Evolutionary conservation across 441 rosid species (phyloP), one percentile per base, ranked within the genome.

Genomic region (Erodium moschatum): DNA sequence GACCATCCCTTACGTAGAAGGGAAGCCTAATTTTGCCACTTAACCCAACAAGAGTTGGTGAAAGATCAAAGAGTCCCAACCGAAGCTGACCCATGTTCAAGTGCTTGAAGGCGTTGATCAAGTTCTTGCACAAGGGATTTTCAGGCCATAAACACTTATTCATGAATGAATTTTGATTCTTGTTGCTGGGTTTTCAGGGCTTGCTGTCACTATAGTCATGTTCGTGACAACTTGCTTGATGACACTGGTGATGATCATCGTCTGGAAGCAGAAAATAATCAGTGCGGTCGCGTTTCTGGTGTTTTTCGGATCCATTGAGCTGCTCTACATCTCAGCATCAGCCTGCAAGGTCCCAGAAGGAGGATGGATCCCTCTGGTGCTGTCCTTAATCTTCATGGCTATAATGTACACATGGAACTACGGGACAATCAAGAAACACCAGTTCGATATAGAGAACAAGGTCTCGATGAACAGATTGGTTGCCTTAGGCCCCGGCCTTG

Each of bases 161-260:
- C 54, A 12, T 48, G 54, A 54, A 18, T 15, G 19, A 16, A 54
- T 54, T 6, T 15, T 16, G 61, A 54, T 54, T 54, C 20, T 18
- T 54, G 19, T 54, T 54, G 61, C 19, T 16, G 61, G 48, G 15
- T 65, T 46, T 81, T 67, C 89, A 93, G 99, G 99, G 60, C 78
- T 94, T 66, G 97, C 99, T 3, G 97, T 94, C 62, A 90, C 90
- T 91, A 86, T 97, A 6, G 97, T 91, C 76, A 94, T 94, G 99
- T 81, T 91, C 50, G 99, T 94, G 67, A 94, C 99, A 0, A 94
- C 99, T 2, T 88, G 97, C 79, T 91, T 94, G 12, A 90, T 83
- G 52, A 83, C 97, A 69, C 70, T 94, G 56, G 97, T 90, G 71
- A 90, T 94, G 42, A 84, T 94, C 58, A 83, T 94, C 1, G 90